Conservation (phyloP, 176 grass and related monocot genomes). For the sorghum (Sorghum bicolor) region Sorghum_bicolor_NCBIv3 NC_012879.2:21120001-21120500, state of each 20-base stretch:
- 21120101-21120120: background rate
- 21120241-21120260: background rate
- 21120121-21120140: background rate
- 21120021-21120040: background rate
- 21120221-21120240: conserved; percentile 62
- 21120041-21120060: background rate
- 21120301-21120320: background rate
- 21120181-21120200: conserved; percentile 73
- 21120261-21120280: background rate
- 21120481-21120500: conserved; percentile 35
- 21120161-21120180: conserved; percentile 65
- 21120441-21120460: conserved; percentile 49
- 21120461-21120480: conserved; percentile 45
- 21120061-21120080: background rate
- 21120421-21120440: conserved; percentile 63
- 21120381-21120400: conserved; percentile 49
- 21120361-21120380: conserved; percentile 53
- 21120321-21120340: background rate
- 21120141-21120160: conserved; percentile 51
- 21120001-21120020: background rate
- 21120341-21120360: conserved; percentile 33
- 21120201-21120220: conserved; percentile 53
- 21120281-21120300: background rate
- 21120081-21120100: background rate
- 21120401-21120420: conserved; percentile 63